Percentiles rank a stretch among this genome's conserved stretches.
Evolutionary conservation across 805 yeast genomes (phyloP).

Genomic region (Yarrowia hollandica): DNA sequence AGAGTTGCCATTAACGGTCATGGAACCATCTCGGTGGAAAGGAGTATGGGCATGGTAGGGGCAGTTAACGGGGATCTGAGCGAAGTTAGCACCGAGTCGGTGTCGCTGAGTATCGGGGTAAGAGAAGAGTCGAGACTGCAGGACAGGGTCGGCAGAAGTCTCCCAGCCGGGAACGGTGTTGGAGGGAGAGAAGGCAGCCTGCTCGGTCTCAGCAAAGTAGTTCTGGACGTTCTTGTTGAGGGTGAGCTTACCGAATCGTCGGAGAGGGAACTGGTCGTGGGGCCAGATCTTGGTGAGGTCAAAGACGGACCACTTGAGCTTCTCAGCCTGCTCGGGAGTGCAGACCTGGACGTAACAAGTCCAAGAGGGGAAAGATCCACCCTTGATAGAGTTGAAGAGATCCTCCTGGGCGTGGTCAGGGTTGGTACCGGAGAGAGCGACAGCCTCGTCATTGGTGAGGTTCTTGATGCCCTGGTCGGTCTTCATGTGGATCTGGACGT

Average conservation of each 20-base stretch:
- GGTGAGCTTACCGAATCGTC: conserved; percentile 55
- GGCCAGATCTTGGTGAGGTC: conserved; percentile 64
- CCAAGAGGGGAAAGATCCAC: conserved; percentile 54
- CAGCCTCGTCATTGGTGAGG: conserved; percentile 50
- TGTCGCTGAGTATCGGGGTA: conserved; percentile 77
- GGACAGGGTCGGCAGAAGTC: conserved; percentile 74
- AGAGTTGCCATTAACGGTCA: conserved; percentile 50
- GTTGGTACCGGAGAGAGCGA: conserved; percentile 48
- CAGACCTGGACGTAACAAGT: conserved; percentile 59
- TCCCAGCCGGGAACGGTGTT: conserved; percentile 75
- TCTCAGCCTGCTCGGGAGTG: conserved; percentile 57
- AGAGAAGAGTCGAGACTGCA: conserved; percentile 73
- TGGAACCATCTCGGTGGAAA: conserved; percentile 63
- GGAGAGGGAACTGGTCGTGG: conserved; percentile 54
- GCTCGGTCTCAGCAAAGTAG: conserved; percentile 54
- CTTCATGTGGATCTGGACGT: conserved; percentile 56
- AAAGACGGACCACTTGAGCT: conserved; percentile 50
- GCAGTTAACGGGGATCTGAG: conserved; percentile 69
- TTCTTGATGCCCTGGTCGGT: conserved; percentile 55
- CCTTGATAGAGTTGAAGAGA: conserved; percentile 49
- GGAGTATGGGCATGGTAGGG: conserved; percentile 50
- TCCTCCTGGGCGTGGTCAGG: conserved; percentile 54
- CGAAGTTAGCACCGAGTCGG: conserved; percentile 69
- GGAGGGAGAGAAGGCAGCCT: conserved; percentile 68
- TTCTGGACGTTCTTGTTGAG: conserved; percentile 58